Evolutionary conservation across 345 rosid species (phyloP).

Genomic region (Aquilaria malaccensis): DNA sequence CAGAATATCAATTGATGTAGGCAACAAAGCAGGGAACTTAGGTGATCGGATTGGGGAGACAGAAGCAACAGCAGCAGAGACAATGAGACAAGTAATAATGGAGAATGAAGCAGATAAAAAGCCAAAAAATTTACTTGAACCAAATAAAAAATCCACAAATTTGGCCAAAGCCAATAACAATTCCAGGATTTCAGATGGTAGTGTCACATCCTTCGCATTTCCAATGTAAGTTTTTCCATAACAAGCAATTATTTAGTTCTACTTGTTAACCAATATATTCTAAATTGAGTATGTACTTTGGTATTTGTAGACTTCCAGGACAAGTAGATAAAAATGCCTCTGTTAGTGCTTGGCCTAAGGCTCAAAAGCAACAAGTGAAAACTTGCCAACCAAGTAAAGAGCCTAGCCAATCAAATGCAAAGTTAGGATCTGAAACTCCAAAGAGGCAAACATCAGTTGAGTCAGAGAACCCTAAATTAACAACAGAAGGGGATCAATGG

Average conservation of each 20-base stretch:
- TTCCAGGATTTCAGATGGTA: slow-evolving; percentile 37
- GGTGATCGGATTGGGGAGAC: slow-evolving; percentile 28
- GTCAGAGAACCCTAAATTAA: slow-evolving; percentile 20
- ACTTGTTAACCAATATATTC: neutral
- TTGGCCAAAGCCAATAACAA: too few relatives aligned
- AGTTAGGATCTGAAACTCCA: slow-evolving; percentile 19
- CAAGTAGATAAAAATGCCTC: slow-evolving; percentile 31
- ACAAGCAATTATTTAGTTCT: neutral
- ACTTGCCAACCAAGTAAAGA: slow-evolving; percentile 3
- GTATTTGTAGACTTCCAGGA: slow-evolving; percentile 36
- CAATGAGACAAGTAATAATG: slow-evolving; percentile 43
- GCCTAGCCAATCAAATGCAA: neutral
- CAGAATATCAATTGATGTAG: slow-evolving; percentile 22
- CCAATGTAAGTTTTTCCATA: slow-evolving; percentile 47
- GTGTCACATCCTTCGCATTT: slow-evolving; percentile 75
- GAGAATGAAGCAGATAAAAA: slow-evolving; percentile 32
- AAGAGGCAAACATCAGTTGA: slow-evolving; percentile 11
- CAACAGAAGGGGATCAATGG: slow-evolving; percentile 9
- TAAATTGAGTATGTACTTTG: neutral
- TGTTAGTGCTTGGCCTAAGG: slow-evolving; percentile 4
- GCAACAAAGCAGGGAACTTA: slow-evolving; percentile 12
- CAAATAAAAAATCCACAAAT: neutral
- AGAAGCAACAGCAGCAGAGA: slow-evolving; percentile 52
- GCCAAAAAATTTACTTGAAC: slow-evolving; percentile 6
- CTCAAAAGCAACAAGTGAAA: slow-evolving; percentile 12